Conservation (phyloP, 441 rosid species). For the Hura crepitans region DNA sequence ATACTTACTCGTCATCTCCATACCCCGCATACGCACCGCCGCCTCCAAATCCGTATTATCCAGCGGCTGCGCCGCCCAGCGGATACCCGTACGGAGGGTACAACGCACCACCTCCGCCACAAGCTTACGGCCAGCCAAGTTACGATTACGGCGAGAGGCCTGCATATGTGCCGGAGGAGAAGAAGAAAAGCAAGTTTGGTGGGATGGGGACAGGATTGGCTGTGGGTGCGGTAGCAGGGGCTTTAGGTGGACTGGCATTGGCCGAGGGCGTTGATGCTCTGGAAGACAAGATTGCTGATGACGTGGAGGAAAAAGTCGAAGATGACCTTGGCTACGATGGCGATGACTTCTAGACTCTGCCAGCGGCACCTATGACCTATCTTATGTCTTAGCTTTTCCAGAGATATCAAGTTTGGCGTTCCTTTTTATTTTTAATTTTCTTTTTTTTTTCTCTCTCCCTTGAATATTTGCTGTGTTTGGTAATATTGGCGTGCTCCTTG, state of each 20-base stretch:
- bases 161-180: conserved; percentile 32
- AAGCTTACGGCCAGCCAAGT: conserved; percentile 25
- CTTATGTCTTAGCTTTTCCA: not conserved
- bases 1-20: conserved; percentile 15
- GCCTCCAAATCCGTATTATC: conserved; percentile 11
- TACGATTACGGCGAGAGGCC: conserved; percentile 23
- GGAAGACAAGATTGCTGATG: conserved; percentile 61
- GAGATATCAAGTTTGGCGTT: not conserved
- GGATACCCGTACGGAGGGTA: conserved; percentile 27
- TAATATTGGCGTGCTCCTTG: too few species aligned
- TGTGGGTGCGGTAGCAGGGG: conserved; percentile 76
- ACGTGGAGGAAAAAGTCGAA: conserved; percentile 59
- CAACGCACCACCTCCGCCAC: conserved; percentile 26
- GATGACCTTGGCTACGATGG: conserved; percentile 46
- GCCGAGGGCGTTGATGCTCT: conserved; percentile 55
- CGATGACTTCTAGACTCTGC: conserved; percentile 24
- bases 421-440: not conserved
- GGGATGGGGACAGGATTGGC: conserved; percentile 85
- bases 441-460: not conserved
- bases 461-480: too few species aligned
- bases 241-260: conserved; percentile 62
- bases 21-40: conserved; percentile 17
- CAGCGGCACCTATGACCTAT: not conserved
- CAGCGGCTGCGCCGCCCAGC: conserved; percentile 23
- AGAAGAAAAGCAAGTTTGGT: conserved; percentile 63